Conservation (phyloP, 192 early-diverging fungal genomes). For the Paraglomus occultum region DNA sequence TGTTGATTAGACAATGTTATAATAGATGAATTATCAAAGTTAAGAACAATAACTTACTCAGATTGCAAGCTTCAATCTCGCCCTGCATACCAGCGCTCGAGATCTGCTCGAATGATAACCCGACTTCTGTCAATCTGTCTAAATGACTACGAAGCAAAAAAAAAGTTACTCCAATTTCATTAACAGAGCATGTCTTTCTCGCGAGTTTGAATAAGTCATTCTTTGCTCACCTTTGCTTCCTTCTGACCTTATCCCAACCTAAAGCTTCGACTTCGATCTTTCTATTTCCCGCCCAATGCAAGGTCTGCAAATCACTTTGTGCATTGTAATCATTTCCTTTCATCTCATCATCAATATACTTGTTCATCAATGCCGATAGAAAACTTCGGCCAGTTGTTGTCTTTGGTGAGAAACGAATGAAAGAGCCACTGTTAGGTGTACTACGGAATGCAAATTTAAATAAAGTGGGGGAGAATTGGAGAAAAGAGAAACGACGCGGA, state of each 20-base stretch:
- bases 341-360: constrained; percentile 40
- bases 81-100: constrained; percentile 34
- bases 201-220: constrained; percentile 1
- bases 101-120: constrained; percentile 44
- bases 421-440: constrained; percentile 50
- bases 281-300: constrained; percentile 45
- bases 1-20: neutral
- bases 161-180: neutral
- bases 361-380: constrained; percentile 40
- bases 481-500: neutral
- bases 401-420: constrained; percentile 49
- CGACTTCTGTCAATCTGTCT: constrained; percentile 32
- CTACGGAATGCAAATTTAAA: no score
- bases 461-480: neutral
- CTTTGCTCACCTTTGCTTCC: constrained; percentile 40
- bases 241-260: constrained; percentile 52
- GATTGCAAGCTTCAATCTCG: constrained; percentile 38
- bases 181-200: neutral
- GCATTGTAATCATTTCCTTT: constrained; percentile 25
- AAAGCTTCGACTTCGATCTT: constrained; percentile 50
- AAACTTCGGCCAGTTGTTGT: constrained; percentile 43
- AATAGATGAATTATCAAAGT: constrained; percentile 9
- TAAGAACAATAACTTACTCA: constrained; percentile 33
- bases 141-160: constrained; percentile 24
- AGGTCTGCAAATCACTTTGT: constrained; percentile 31